These are phyloP conservation scores for Leccinellum albellum DNA, from an alignment of 768 basidiomycete species.

Conservation along the genomic window DNA sequence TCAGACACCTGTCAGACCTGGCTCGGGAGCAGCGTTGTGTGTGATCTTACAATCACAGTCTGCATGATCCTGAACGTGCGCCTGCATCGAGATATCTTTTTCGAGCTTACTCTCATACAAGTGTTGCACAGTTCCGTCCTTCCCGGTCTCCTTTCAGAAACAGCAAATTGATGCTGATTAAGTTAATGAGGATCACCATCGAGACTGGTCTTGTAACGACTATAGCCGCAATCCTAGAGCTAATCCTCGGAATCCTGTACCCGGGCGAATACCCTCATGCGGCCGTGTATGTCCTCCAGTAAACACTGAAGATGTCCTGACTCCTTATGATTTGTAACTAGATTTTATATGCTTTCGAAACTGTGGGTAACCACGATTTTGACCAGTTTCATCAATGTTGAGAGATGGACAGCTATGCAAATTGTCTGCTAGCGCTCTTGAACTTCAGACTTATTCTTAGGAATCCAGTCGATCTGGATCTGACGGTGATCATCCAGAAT, in stretches of 20 bases:
- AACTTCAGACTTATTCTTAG: constrained; percentile 4
- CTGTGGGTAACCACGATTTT: background rate
- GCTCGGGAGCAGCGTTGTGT: too few species aligned
- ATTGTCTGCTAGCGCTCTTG: constrained; percentile 8
- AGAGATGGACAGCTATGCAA: constrained; percentile 11
- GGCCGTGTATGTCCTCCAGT: constrained; percentile 3
- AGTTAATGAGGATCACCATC: constrained; percentile 9
- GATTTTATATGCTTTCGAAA: constrained; percentile 3
- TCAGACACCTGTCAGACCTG: too few species aligned
- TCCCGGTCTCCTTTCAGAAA: background rate
- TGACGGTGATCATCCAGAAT: background rate
- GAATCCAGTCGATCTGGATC: background rate
- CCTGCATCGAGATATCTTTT: too few species aligned
- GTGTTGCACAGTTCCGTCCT: background rate
- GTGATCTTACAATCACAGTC: too few species aligned
- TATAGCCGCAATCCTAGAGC: constrained; percentile 3
- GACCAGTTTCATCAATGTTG: background rate
- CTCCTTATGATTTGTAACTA: background rate
- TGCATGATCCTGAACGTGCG: too few species aligned
- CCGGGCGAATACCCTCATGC: background rate
- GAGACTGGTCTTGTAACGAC: constrained; percentile 16
- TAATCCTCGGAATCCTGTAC: constrained; percentile 5
- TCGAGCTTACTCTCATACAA: too few species aligned
- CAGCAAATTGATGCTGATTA: background rate
- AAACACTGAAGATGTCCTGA: too few species aligned